phyloP scores from a whole-genome alignment of 306 rosid species.

The Inga oerstediana region DNA sequence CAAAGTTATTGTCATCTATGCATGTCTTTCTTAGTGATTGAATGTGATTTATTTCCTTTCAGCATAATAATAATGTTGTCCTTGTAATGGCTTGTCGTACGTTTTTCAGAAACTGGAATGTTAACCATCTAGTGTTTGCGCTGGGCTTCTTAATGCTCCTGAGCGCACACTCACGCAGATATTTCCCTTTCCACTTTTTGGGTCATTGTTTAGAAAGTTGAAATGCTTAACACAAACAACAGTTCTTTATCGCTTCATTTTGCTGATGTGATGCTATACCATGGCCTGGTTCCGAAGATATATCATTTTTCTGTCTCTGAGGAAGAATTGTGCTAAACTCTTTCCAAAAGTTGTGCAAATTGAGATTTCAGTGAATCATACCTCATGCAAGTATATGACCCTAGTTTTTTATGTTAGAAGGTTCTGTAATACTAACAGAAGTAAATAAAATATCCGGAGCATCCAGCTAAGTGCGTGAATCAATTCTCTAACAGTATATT shows the following conservation, averaged over 20 bases:
- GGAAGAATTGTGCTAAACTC: not conserved
- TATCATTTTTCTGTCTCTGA: not conserved
- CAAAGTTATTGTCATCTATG: not conserved
- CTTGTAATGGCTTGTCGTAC: not conserved
- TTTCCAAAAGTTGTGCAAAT: not conserved
- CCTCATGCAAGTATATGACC: not conserved
- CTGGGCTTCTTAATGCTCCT: not conserved
- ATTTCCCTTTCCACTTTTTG: not conserved
- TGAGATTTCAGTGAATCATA: not conserved
- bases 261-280: not conserved
- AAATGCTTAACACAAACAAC: not conserved
- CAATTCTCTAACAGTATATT: not conserved
- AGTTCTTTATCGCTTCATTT: not conserved
- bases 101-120: not conserved
- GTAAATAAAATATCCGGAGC: not conserved
- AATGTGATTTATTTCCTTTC: not conserved
- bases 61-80: not conserved
- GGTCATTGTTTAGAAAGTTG: not conserved
- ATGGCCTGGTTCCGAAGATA: not conserved
- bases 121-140: not conserved
- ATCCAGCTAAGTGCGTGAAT: not conserved
- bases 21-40: not conserved
- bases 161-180: not conserved
- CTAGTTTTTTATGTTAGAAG: not conserved
- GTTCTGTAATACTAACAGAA: not conserved